phyloP scores from a whole-genome alignment of 1,284 basidiomycete genomes.

The Leccinum subrobustum region DNA sequence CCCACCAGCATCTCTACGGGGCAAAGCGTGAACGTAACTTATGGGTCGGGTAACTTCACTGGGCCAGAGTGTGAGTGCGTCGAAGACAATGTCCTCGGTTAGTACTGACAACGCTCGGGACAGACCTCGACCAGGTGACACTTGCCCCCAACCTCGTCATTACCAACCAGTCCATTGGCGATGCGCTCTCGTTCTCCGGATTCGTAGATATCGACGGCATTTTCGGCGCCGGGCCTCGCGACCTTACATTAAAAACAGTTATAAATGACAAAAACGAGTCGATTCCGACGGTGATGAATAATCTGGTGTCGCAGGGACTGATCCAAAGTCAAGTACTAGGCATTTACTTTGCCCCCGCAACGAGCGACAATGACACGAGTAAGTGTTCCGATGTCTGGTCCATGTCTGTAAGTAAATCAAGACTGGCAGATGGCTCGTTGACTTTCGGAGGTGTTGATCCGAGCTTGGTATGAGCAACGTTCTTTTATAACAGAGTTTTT shows the following conservation, averaged over 20 bases:
- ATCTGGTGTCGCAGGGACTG: slow-evolving; percentile 21
- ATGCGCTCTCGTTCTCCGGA: slow-evolving; percentile 13
- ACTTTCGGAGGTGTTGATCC: slow-evolving; percentile 26
- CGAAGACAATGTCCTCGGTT: neutral
- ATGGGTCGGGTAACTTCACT: slow-evolving; percentile 21
- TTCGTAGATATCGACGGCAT: slow-evolving; percentile 24
- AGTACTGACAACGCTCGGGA: neutral
- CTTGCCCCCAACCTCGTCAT: slow-evolving; percentile 20
- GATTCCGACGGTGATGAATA: slow-evolving; percentile 29
- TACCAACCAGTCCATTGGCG: slow-evolving; percentile 27
- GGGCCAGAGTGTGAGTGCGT: slow-evolving; percentile 26
- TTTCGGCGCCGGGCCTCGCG: slow-evolving; percentile 26
- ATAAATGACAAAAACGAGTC: neutral
- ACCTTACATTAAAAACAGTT: slow-evolving; percentile 17
- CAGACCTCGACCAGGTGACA: slow-evolving; percentile 26
- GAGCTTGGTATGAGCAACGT: neutral
- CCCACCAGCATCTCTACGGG: slow-evolving; percentile 26
- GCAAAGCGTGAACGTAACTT: slow-evolving; percentile 23
- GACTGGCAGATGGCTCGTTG: slow-evolving; percentile 24
- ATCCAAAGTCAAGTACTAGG: slow-evolving; percentile 20
- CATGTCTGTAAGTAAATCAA: neutral
- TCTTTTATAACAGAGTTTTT: neutral
- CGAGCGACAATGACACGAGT: slow-evolving; percentile 20
- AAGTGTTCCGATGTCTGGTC: neutral
- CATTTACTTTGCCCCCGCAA: slow-evolving; percentile 27